Percentiles rank a stretch among this genome's conserved stretches.
Conservation (phyloP, 805 yeast species). For the Ogataea parapolymorpha region DNA sequence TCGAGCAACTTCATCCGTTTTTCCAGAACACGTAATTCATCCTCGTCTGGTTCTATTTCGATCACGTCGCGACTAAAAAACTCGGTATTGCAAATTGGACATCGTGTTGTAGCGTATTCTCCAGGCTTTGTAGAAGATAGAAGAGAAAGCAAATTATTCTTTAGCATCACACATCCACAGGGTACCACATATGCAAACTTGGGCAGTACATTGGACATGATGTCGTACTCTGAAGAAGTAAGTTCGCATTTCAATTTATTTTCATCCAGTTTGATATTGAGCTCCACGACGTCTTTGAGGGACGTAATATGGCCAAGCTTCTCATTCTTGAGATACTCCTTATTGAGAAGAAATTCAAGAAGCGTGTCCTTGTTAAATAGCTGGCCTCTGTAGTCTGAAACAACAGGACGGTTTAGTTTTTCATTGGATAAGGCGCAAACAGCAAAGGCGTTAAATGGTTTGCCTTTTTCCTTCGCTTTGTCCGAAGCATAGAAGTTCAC, state of each 20-base stretch:
- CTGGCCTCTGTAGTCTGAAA: slow-evolving; percentile 66
- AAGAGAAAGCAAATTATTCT: slow-evolving; percentile 10
- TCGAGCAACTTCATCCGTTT: slow-evolving; percentile 18
- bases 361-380: slow-evolving; percentile 63
- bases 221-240: slow-evolving; percentile 34
- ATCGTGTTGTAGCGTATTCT: slow-evolving; percentile 17
- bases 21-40: slow-evolving; percentile 10
- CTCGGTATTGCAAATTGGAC: slow-evolving; percentile 41
- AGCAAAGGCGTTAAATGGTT: slow-evolving; percentile 36
- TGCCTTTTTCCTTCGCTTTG: slow-evolving; percentile 11
- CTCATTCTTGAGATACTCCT: slow-evolving; percentile 15
- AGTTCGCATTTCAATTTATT: slow-evolving; percentile 34
- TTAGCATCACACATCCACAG: slow-evolving; percentile 41
- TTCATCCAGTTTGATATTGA: slow-evolving; percentile 24
- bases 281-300: slow-evolving; percentile 30
- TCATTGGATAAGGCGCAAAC: slow-evolving; percentile 46
- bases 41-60: slow-evolving; percentile 24
- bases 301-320: slow-evolving; percentile 32
- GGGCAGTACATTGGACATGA: slow-evolving; percentile 10
- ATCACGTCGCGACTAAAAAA: slow-evolving; percentile 31
- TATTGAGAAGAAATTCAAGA: slow-evolving; percentile 51
- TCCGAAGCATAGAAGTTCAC: slow-evolving; percentile 23
- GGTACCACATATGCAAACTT: slow-evolving; percentile 42
- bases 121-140: slow-evolving; percentile 1
- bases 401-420: slow-evolving; percentile 49